Conservation (phyloP, 2,329 filamentous ascomycete species). For the Bipolaris bicolor region DNA sequence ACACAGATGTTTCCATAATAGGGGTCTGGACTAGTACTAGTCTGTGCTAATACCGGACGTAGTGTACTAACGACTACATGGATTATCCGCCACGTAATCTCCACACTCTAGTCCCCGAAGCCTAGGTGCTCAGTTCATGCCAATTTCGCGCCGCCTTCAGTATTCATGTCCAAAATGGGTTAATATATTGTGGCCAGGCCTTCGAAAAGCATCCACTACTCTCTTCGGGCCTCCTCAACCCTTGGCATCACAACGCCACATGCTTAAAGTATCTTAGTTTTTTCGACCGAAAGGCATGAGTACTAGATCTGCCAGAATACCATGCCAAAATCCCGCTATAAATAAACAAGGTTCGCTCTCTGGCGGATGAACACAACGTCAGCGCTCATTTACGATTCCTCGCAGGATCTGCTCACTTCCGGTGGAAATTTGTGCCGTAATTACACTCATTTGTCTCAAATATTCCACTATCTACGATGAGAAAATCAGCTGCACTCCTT, state of each 20-base stretch:
- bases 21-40: too few relatives aligned
- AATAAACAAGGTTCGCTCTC: not conserved
- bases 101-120: too few relatives aligned
- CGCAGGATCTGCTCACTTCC: not conserved
- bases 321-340: not conserved
- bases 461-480: not conserved
- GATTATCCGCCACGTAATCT: too few relatives aligned
- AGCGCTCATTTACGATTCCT: not conserved
- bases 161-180: not conserved
- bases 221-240: not conserved
- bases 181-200: not conserved
- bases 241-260: not conserved
- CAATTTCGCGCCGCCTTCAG: too few relatives aligned
- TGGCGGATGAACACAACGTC: not conserved
- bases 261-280: not conserved
- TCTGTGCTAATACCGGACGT: too few relatives aligned
- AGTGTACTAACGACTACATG: too few relatives aligned
- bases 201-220: not conserved
- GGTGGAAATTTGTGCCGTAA: not conserved
- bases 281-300: not conserved
- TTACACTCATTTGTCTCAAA: not conserved
- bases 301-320: not conserved
- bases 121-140: too few relatives aligned
- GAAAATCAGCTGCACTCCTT: not conserved
- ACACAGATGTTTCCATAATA: too few relatives aligned